These are phyloP conservation scores for Tricholoma matsutake DNA, from an alignment of 768 basidiomycete species.

Conservation along the genomic window DNA sequence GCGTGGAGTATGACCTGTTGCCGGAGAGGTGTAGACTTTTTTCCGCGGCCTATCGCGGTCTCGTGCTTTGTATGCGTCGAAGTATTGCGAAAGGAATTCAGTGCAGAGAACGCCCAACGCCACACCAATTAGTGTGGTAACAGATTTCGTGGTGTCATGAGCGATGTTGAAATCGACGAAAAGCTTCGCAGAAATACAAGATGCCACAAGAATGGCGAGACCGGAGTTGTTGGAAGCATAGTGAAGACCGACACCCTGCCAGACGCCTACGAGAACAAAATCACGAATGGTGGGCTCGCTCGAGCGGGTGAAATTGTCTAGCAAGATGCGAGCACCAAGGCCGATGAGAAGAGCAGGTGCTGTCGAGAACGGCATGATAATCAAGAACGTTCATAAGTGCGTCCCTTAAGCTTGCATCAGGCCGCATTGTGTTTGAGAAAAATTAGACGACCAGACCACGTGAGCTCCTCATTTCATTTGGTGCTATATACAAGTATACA, in stretches of 20 bases:
- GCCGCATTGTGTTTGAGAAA: not conserved
- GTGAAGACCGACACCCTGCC: constrained; percentile 75
- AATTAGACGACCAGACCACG: not conserved
- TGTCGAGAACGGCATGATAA: constrained; percentile 41
- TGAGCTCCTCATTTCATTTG: not conserved
- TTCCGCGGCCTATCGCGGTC: constrained; percentile 32
- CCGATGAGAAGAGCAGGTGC: constrained; percentile 71
- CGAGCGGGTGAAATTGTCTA: constrained; percentile 54
- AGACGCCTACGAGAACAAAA: constrained; percentile 64
- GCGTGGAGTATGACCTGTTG: constrained; percentile 17
- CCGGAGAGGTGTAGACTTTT: constrained; percentile 17
- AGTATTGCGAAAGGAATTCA: constrained; percentile 64
- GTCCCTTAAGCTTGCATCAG: constrained; percentile 3
- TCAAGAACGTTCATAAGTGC: constrained; percentile 14
- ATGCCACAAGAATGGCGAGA: constrained; percentile 52
- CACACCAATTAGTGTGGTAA: constrained; percentile 62
- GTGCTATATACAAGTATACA: not conserved
- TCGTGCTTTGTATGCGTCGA: constrained; percentile 46
- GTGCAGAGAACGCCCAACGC: constrained; percentile 69
- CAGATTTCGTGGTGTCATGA: constrained; percentile 52
- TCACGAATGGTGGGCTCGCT: constrained; percentile 51
- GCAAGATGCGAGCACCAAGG: constrained; percentile 66
- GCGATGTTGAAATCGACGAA: constrained; percentile 55
- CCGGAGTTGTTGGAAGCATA: constrained; percentile 56
- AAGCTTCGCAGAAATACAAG: constrained; percentile 60